Percentiles rank a stretch among this genome's conserved stretches.
phyloP scores from a whole-genome alignment of 495 filamentous ascomycete genomes.

The Hypoxylon cercidicola region DNA sequence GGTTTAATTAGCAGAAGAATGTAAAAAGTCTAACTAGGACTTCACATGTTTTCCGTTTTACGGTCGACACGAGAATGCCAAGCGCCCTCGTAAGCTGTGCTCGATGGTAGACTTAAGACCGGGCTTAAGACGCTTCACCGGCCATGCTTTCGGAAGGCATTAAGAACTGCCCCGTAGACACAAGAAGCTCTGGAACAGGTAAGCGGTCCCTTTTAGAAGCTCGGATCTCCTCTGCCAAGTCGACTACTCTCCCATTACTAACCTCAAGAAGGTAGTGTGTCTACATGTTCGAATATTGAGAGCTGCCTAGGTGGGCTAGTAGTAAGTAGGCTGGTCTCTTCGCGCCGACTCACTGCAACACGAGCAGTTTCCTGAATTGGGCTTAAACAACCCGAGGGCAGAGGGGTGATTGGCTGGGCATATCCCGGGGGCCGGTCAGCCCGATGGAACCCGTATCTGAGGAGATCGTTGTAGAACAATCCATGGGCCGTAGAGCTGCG shows the following conservation, averaged over 20 bases:
- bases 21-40: too few relatives aligned
- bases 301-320: constrained; percentile 38
- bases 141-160: constrained; percentile 25
- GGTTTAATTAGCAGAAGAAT: too few relatives aligned
- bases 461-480: constrained; percentile 19
- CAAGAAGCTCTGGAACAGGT: constrained; percentile 1
- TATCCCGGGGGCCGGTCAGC: constrained; percentile 10
- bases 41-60: too few relatives aligned
- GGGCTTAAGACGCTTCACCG: constrained; percentile 4
- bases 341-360: constrained; percentile 2
- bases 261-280: neutral
- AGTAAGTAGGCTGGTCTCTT: neutral
- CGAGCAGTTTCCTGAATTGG: constrained; percentile 37
- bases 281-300: constrained; percentile 1
- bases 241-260: constrained; percentile 2
- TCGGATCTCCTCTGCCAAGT: too few relatives aligned
- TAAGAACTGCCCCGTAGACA: neutral
- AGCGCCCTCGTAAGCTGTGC: neutral
- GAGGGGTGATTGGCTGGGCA: constrained; percentile 26
- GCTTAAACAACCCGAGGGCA: neutral
- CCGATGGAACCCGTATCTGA: constrained; percentile 39
- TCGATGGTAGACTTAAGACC: constrained; percentile 19
- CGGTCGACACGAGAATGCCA: neutral
- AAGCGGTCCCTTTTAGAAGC: constrained; percentile 17
- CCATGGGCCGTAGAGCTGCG: constrained; percentile 5